Evolutionary conservation across 2,329 filamentous ascomycete species (phyloP), one percentile per base, ranked within the genome.

Genomic region (Scopulariopsis brevicaulis): DNA sequence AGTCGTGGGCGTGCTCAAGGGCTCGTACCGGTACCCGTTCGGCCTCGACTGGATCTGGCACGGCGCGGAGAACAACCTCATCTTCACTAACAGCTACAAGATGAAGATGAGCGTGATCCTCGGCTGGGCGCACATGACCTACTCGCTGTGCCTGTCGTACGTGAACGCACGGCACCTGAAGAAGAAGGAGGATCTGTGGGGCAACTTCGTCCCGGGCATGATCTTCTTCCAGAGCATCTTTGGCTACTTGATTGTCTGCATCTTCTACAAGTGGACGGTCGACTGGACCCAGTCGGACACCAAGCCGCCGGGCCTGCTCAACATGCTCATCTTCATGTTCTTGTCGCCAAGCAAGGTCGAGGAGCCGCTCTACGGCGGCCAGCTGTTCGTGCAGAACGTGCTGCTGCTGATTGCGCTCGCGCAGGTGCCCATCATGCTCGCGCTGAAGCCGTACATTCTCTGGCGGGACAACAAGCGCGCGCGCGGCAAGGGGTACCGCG

Each of bases 321-420:
- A 99, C 81, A 97, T 97, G 93, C 79, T 99, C 67, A 99, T 99
- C 68, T 96, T 96, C 81, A 99, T 99, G 95, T 99, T 99, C 78
- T 75, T 99, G 64, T 84, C 86, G 62, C 94, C 94, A 3, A 91
- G 91, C 56, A 88, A 73, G 0, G 68, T 86, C 18, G 86, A 89
- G 54, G 82, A 90, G 61, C 80, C 80, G 55, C 79, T 99, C 5
- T 99, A 96, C 70, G 70, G 76, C 24, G 89, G 89, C 50, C 94
- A 99, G 71, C 81, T 77, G 15, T 70, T 70, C 2, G 80, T 99
- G 0, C 94, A 99, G 71, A 75, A 90, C 14, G 70, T 89, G 57
- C 76, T 99, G 40, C 75, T 99, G 24, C 79, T 96, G 32, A 72
- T 97, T 62, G 95, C 94, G 3, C 78, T 97, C 57, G 68, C 82